Percentiles rank a stretch among this genome's conserved stretches.
These are phyloP conservation scores for Lachnellula occidentalis DNA, from an alignment of 2,329 filamentous ascomycete genomes.

Conservation along the genomic window DNA sequence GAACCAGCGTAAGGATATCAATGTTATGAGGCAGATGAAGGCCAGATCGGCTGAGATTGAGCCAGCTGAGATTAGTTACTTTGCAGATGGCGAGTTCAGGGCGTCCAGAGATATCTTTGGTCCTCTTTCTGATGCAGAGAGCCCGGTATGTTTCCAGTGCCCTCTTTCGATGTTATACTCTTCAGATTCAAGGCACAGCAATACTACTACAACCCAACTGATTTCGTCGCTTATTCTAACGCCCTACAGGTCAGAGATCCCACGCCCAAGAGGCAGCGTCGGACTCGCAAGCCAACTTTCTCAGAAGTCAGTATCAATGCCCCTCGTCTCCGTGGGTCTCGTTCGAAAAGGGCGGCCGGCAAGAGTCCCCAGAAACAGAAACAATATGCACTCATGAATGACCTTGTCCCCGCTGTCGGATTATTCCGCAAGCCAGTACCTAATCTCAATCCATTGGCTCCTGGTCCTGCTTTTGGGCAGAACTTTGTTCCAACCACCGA, in stretches of 20 bases:
- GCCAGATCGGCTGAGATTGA: conserved; percentile 58
- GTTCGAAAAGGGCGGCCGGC: conserved; percentile 10
- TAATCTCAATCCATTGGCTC: conserved; percentile 21
- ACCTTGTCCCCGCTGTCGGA: conserved; percentile 2
- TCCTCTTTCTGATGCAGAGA: conserved; percentile 47
- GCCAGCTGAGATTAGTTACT: conserved; percentile 60
- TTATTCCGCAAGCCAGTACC: conserved; percentile 12
- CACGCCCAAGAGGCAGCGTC: conserved; percentile 27
- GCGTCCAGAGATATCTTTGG: conserved; percentile 55
- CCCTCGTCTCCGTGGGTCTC: conserved; percentile 17
- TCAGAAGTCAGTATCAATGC: conserved; percentile 23
- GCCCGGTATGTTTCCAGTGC: conserved; percentile 39
- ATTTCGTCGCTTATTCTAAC: conserved; percentile 5
- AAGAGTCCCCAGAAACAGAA: conserved; percentile 21
- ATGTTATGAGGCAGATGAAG: conserved; percentile 62
- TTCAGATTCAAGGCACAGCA: background rate
- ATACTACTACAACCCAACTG: background rate
- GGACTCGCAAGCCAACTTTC: conserved; percentile 20
- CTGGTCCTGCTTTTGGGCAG: conserved; percentile 9
- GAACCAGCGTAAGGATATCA: conserved; percentile 73
- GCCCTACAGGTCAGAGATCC: conserved; percentile 11
- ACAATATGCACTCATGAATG: conserved; percentile 7
- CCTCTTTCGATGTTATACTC: background rate
- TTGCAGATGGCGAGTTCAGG: conserved; percentile 44
- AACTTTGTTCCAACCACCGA: conserved; percentile 23